A percentile compares a stretch with the other conserved stretches of the same genome.
Evolutionary conservation across 1,139 yeast genomes (phyloP).

Genomic region (Geotrichum carabidarum): DNA sequence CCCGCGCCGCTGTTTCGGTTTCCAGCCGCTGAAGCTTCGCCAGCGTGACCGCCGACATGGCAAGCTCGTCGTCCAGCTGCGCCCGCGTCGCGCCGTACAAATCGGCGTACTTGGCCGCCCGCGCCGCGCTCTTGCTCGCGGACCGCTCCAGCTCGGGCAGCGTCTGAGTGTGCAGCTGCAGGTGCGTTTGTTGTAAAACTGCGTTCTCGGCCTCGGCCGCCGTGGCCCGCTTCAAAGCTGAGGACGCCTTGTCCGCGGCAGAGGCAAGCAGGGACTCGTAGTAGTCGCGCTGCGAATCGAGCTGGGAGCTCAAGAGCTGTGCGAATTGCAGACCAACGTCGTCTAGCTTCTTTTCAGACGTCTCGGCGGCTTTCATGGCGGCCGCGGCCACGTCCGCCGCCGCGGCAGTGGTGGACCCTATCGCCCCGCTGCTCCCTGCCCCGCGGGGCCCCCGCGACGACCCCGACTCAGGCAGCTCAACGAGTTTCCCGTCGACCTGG

Average conservation of each 20-base stretch:
- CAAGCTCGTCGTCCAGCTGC: constrained; percentile 45
- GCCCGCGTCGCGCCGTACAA: constrained; percentile 31
- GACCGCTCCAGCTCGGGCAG: constrained; percentile 21
- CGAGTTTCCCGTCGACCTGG: constrained; percentile 79
- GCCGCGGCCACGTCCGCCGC: constrained; percentile 16
- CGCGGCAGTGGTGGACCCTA: too few relatives aligned
- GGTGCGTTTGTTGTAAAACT: constrained; percentile 20
- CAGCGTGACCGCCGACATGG: constrained; percentile 53
- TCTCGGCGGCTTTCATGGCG: constrained; percentile 17
- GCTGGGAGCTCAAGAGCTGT: constrained; percentile 67
- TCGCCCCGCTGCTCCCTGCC: neutral
- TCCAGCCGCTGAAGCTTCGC: constrained; percentile 51
- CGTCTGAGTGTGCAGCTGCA: constrained; percentile 20
- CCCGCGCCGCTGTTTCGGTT: constrained; percentile 42
- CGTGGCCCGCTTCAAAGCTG: constrained; percentile 38
- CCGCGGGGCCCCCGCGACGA: constrained; percentile 22
- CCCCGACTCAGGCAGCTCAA: constrained; percentile 49
- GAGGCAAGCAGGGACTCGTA: constrained; percentile 61
- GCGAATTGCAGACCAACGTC: constrained; percentile 73
- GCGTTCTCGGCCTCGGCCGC: constrained; percentile 36
- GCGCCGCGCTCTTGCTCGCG: constrained; percentile 34
- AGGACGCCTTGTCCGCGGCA: constrained; percentile 36
- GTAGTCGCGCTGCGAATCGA: constrained; percentile 85
- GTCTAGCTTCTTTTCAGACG: constrained; percentile 41
- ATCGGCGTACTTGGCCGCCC: constrained; percentile 34